Conservation (phyloP, 306 rosid genomes). For the Begonia peltatifolia region DNA sequence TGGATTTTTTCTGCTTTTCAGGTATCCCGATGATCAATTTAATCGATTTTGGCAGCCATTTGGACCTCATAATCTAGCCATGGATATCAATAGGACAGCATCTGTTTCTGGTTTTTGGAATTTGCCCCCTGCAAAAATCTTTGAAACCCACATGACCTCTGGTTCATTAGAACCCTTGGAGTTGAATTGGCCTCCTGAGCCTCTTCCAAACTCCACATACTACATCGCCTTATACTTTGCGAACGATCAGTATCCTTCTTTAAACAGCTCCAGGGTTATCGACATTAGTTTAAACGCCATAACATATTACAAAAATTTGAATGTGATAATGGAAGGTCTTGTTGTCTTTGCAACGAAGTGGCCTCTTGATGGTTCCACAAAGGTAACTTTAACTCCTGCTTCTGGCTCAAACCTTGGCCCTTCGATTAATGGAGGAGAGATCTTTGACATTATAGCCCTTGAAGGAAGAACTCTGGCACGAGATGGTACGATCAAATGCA, state of each 20-base stretch:
- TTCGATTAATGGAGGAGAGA: slow-evolving; percentile 69
- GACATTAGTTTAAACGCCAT: slow-evolving; percentile 46
- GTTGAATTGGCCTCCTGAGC: slow-evolving; percentile 52
- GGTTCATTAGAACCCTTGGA: slow-evolving; percentile 27
- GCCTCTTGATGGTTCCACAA: slow-evolving; percentile 70
- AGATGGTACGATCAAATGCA: slow-evolving; percentile 40
- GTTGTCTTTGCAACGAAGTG: slow-evolving; percentile 62
- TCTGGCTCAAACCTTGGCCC: slow-evolving; percentile 48
- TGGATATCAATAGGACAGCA: slow-evolving; percentile 26
- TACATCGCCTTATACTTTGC: slow-evolving; percentile 81
- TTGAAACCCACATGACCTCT: slow-evolving; percentile 41
- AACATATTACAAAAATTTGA: slow-evolving; percentile 39
- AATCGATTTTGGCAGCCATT: slow-evolving; percentile 68
- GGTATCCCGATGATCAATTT: slow-evolving; percentile 79
- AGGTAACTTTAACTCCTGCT: slow-evolving; percentile 46
- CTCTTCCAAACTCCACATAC: slow-evolving; percentile 38
- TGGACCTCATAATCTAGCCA: slow-evolving; percentile 18
- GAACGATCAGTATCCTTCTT: slow-evolving; percentile 15
- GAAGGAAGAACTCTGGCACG: slow-evolving; percentile 60
- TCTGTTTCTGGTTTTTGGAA: slow-evolving; percentile 83
- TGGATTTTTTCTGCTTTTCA: slow-evolving; percentile 6
- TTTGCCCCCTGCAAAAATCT: slow-evolving; percentile 53
- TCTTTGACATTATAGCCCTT: slow-evolving; percentile 41
- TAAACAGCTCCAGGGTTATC: slow-evolving; percentile 29
- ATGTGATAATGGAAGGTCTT: slow-evolving; percentile 41